Evolutionary conservation across 805 yeast species (phyloP), one percentile per base, ranked within the genome.

Genomic region (Zygotorulaspora chibaensis): DNA sequence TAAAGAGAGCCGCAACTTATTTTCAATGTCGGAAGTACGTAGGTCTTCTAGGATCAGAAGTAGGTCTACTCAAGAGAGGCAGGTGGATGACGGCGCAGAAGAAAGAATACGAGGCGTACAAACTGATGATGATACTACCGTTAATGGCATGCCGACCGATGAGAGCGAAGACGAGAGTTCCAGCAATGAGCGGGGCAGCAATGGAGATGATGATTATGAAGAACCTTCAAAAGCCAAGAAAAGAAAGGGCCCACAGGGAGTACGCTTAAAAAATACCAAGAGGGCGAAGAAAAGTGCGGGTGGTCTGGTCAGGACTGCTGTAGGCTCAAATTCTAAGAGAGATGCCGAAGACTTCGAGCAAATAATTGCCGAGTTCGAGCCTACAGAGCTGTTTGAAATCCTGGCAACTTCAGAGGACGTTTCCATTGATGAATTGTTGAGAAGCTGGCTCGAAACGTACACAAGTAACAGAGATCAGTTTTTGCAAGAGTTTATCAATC

Each of bases 401-500:
- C 61, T 83, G 37, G 65, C 73, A 38, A 74, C 72, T 36, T 58
- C 77, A 1, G 77, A 68, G 31, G 76, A 74, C 16, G 57, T 73
- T 1, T 74, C 86, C 0, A 60, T 79, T 11, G 67, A 66, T 2
- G 83, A 79, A 35, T 47, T 79, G 2, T 79, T 81, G 1, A 62
- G 73, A n/a, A 73, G 70, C 20, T 83, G 86, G 84, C 54, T 83
- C 10, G 81, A 79, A 11, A 68, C 67, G 16, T 83, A 78, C 53
- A 67, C 63, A 36, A 66, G 60, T 9, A 68, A 70, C 46, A 63
- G 71, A 39, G 69, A 71, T 45, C 60, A 59, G 11, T 81, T 89
- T 2, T 64, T 86, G 42, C 76, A 80, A 36, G 78, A 77, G 30
- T 65, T 89, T 41, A 66, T 89, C 35, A 89, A 90, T 62, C 71